Conservation (phyloP, 441 rosid genomes). For the Hura crepitans region DNA sequence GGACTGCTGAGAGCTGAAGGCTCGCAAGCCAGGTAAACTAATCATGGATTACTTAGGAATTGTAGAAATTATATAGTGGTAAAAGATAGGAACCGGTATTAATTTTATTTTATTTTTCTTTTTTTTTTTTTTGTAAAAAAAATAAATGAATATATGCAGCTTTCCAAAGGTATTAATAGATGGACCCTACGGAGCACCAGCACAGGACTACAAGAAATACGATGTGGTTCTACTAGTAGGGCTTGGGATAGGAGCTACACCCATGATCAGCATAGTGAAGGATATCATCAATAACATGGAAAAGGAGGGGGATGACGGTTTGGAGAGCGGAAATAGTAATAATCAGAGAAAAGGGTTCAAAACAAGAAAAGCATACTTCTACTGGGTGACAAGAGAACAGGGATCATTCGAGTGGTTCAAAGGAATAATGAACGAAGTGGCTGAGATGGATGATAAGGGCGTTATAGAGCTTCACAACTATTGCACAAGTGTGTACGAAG, state of each 20-base stretch:
- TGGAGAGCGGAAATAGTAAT: conserved; percentile 25
- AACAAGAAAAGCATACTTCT: conserved; percentile 77
- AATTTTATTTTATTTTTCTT: too few relatives aligned
- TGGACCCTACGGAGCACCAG: conserved; percentile 90
- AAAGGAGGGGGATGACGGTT: conserved; percentile 23
- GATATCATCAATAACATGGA: conserved; percentile 85
- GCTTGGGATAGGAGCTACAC: conserved; percentile 88
- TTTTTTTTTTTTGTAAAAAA: too few relatives aligned
- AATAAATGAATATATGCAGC: conserved; percentile 27
- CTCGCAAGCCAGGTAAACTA: conserved; percentile 34
- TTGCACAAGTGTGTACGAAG: conserved; percentile 91
- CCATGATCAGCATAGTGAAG: conserved; percentile 89
- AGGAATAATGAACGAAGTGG: conserved; percentile 86
- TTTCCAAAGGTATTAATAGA: conserved; percentile 74
- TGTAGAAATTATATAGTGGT: too few relatives aligned
- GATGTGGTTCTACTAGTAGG: conserved; percentile 82
- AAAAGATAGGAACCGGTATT: too few relatives aligned
- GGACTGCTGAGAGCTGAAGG: conserved; percentile 66
- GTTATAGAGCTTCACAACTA: conserved; percentile 82
- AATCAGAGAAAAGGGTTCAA: conserved; percentile 38
- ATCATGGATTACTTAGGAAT: too few relatives aligned
- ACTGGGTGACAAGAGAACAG: conserved; percentile 90
- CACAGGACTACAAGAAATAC: conserved; percentile 87
- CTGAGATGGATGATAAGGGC: conserved; percentile 63
- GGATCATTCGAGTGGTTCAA: conserved; percentile 97